Base-by-base conservation (phyloP, 176 grass and related monocot genomes). In the Guadua angustifolia region DNA sequence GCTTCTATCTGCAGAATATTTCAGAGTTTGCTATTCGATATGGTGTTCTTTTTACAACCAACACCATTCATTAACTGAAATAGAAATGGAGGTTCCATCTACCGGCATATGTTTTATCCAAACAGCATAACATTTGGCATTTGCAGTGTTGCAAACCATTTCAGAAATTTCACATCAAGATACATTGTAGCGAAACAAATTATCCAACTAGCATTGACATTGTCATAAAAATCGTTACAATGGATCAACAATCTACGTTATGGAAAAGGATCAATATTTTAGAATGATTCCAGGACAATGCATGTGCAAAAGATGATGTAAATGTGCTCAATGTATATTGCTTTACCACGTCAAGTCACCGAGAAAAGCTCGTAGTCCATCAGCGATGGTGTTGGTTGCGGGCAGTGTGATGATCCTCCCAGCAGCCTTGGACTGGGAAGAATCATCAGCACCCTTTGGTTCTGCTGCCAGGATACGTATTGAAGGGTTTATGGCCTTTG, bases 331-430 rank as follows among this genome's bases (percentile, higher is more conserved):
- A 55, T 73, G 32, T 9, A 29, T 9, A 86, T 78, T 66, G 46
- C 29, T 9, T 78, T 93, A 98, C 95, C 95, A 95, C 79, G 95
- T 98, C 39, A 91, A 81, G 61, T 98, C 95, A 47, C 95, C 95
- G 36, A 95, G 92, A 91, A 82, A 98, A 91, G 95, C 95, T 33
- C 95, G 81, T 24, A 98, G 82, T 21, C 95, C 95, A 87, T 98
- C 95, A 89, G 95, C 92, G 77, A 98, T 90, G 19, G 95, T 98
- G 33, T 88, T 82, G 33, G 92, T 91, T 21, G 92, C 83, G 52
- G 88, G 45, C 82, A 95, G 74, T 52, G 77, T 98, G 25, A 98
- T 75, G 75, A 98, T 94, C 47, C 29, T 89, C 79, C 92, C 90
- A 88, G 88, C 86, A 86, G 83, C 84, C 79, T 98, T 98, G 46